Evolutionary conservation across 805 yeast species (phyloP), one percentile per base, ranked within the genome.

Genomic region (Schizosaccharomyces lindneri): DNA sequence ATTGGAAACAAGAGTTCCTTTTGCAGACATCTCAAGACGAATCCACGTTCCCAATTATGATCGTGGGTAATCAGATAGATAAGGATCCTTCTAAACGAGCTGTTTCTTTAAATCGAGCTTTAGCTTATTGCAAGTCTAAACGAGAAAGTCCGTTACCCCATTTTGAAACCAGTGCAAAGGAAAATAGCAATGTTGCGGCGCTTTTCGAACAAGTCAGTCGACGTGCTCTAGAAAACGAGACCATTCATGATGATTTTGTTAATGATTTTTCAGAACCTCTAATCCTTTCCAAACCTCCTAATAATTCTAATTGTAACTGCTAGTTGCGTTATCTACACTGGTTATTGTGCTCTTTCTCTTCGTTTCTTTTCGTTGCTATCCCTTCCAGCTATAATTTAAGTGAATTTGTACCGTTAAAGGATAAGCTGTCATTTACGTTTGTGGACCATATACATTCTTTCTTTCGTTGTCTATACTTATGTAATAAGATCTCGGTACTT

Each of bases 101-200:
- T 55, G 85, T 83, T 6, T 73, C 81, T 68, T 67, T 76, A 43
- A 81, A 80, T 68, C 75, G 79, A 64, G 86, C 84, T 13, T 81
- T 79, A 67, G 80, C 80, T 59, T 77, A 79, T 71, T 81, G 84
- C 62, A 79, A 77, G 62, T 77, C 79, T 61, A 72, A 79, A 65
- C 57, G 27, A 24, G 57, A 29, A 51, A 84, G 94, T 73, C 87
- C 88, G 65, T 76, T 88, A 64, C 97, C 97, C 2, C 82, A 89
- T 64, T 90, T 93, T 70, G 95, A 90, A 72, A 93, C 98, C n/a
- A 83, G 93, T 76, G 98, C 98, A 21, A 93, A 90, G 74, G 96
- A 88, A 71, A 88, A 93, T 17, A 87, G 89, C 60, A 94, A 94
- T 67, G 95, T 90, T 43, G 96, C 89, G 69, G 82, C 84, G 67